Evolutionary conservation across 495 filamentous ascomycete genomes (phyloP), one percentile per base, ranked within the genome.

Genomic region (Rhypophila decipiens): DNA sequence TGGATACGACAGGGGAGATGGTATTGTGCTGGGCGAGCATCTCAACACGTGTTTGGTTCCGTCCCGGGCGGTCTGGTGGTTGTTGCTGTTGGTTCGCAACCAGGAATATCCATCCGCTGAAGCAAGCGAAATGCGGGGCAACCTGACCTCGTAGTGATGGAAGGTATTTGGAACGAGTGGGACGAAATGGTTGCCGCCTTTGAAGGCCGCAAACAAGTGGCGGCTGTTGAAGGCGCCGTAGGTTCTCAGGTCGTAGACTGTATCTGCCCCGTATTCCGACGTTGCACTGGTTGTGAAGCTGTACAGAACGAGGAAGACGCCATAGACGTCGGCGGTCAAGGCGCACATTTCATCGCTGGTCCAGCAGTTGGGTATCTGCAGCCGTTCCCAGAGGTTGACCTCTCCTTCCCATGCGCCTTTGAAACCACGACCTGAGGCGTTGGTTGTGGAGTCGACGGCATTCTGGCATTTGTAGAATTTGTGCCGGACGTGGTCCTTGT

Each of bases 261-360:
- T 53, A 29, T 42, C 19, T n/a, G n/a, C n/a, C 4, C 13, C 4
- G 18, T 39, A 45, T 7, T 40, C 5, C 10, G 4, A 11, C 5
- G 10, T 36, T 20, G 5, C 1, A 0, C 11, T 8, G 8, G 35
- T n/a, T 18, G 42, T 18, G 18, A 47, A 57, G 39, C 49, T 55
- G 49, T 59, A 64, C 27, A 58, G 46, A 2, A 61, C 51, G 5
- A 64, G 17, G 18, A 47, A 54, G 0, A 57, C 31, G 0, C 49
- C 36, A 22, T 61, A 64, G 8, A 64, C 29, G 39, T 64, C 58
- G 4, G 60, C 60, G 0, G 56, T 64, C 5, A 64, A 24, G 19
- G 48, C n/a, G 15, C 51, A 42, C 39, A 55, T 54, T 17, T 52
- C 58, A 0, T 58, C 56, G 13, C 35, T 45, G 4, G 35, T 38